phyloP scores from a whole-genome alignment of 1,139 yeast species.

The Yamadazyma sp. region DNA sequence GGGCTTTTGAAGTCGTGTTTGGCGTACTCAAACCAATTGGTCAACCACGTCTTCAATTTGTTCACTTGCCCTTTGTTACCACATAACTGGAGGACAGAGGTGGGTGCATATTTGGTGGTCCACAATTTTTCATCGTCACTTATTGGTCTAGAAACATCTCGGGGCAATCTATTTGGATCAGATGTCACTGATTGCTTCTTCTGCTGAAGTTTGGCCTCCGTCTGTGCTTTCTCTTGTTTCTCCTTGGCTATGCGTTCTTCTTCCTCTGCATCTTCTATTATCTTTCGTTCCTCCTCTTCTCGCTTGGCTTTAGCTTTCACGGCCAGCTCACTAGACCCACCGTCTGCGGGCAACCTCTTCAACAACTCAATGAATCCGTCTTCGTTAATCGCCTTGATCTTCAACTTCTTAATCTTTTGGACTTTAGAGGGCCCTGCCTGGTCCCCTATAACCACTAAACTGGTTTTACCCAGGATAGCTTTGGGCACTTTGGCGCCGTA shows the following conservation, averaged over 20 bases:
- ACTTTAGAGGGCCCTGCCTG: slow-evolving; percentile 98
- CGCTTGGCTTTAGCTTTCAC: slow-evolving; percentile 68
- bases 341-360: slow-evolving; percentile 83
- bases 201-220: slow-evolving; percentile 29
- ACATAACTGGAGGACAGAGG: slow-evolving; percentile 70
- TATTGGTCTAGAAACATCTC: slow-evolving; percentile 23
- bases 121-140: slow-evolving; percentile 65
- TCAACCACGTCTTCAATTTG: slow-evolving; percentile 70
- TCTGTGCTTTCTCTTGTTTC: slow-evolving; percentile 18
- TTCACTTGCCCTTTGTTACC: slow-evolving; percentile 83
- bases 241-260: slow-evolving; percentile 18
- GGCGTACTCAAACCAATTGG: slow-evolving; percentile 67
- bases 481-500: slow-evolving; percentile 96
- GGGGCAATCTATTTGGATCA: slow-evolving; percentile 17
- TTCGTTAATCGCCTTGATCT: slow-evolving; percentile 81
- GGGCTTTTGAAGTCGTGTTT: slow-evolving; percentile 56
- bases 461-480: slow-evolving; percentile 82
- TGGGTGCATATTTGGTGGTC: slow-evolving; percentile 94
- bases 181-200: slow-evolving; percentile 18
- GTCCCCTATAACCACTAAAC: slow-evolving; percentile 86
- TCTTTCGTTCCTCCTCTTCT: slow-evolving; percentile 60
- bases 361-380: slow-evolving; percentile 80
- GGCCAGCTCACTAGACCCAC: slow-evolving; percentile 82
- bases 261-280: slow-evolving; percentile 48
- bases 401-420: slow-evolving; percentile 68